Evolutionary conservation across 257 asterid species (phyloP), one percentile per base, ranked within the genome.

Genomic region (Nicotiana tomentosiformis): DNA sequence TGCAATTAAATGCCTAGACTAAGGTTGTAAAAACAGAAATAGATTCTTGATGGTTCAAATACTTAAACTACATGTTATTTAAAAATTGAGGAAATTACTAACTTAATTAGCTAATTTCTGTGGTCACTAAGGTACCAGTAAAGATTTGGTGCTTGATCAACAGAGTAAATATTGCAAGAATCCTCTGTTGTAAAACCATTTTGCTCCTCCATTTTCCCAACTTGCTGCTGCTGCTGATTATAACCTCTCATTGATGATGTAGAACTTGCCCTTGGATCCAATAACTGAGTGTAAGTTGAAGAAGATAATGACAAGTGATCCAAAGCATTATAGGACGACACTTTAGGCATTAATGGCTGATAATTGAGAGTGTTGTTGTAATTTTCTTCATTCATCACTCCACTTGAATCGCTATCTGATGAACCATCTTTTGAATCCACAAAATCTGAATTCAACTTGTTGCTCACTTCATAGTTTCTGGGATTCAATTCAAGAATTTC

Each of bases 351-450:
- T 43, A 23, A 29, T 64, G 84, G 83, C 77, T 82, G 86, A 74
- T 65, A 51, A 53, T 72, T 78, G 7, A 81, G 82, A 56, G 77
- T 62, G n/a, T 18, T 56, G 37, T 60, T 64, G 77, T 66, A 81
- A 81, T 66, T 72, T 53, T 85, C 87, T 58, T 85, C 88, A 77
- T 84, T 83, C 87, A 86, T 64, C 68, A 81, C 82, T 72, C 86
- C 87, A 80, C 87, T 85, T 33, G 89, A 88, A 64, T 86, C 91
- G 60, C 91, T 88, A 20, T 88, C 91, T 65, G 91, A 86, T 60
- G 84, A 83, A 1, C 89, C 88, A 23, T 86, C 89, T 82, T 81
- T 88, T 20, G 85, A 82, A 12, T 87, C 90, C 51, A 58, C 33
- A 56, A 70, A 26, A 68, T 76, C 84, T 14, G 53, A 77, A 64